Percentiles rank a stretch among this genome's conserved stretches.
Conservation (phyloP, 257 asterid genomes). For the Parsonsia alboflavescens region DNA sequence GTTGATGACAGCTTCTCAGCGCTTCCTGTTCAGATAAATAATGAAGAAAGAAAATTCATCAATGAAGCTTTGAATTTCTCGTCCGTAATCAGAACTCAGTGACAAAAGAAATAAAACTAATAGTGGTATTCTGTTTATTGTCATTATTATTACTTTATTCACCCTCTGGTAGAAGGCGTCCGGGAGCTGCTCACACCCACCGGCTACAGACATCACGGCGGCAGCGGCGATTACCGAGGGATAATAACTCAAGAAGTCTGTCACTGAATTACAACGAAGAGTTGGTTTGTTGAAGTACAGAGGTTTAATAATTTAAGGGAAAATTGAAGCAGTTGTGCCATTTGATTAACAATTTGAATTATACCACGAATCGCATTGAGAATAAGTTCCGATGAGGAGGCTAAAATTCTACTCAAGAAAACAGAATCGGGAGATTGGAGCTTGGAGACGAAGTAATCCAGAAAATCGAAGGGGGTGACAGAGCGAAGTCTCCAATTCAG, state of each 20-base stretch:
- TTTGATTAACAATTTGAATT: neutral
- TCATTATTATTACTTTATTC: conserved; percentile 31
- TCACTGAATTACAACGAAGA: conserved; percentile 23
- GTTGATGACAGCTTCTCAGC: conserved; percentile 62
- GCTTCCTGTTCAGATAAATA: conserved; percentile 35
- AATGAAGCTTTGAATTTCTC: conserved; percentile 3
- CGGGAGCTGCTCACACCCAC: conserved; percentile 20
- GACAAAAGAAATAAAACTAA: neutral
- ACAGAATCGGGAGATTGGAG: conserved; percentile 24
- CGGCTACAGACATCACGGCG: conserved; percentile 45
- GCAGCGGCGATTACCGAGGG: conserved; percentile 59
- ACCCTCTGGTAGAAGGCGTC: conserved; percentile 32
- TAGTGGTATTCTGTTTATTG: neutral
- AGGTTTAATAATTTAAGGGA: neutral
- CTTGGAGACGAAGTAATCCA: conserved; percentile 37
- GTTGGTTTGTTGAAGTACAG: neutral
- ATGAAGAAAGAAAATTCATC: no score
- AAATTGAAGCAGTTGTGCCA: neutral
- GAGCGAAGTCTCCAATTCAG: conserved; percentile 50
- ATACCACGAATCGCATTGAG: conserved; percentile 53
- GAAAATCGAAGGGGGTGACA: conserved; percentile 57
- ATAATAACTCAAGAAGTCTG: conserved; percentile 35
- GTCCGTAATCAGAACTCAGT: neutral
- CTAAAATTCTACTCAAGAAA: conserved; percentile 4
- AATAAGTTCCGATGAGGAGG: conserved; percentile 28